These are phyloP conservation scores for Candida dendrica DNA, from an alignment of 805 yeast genomes.

Conservation along the genomic window DNA sequence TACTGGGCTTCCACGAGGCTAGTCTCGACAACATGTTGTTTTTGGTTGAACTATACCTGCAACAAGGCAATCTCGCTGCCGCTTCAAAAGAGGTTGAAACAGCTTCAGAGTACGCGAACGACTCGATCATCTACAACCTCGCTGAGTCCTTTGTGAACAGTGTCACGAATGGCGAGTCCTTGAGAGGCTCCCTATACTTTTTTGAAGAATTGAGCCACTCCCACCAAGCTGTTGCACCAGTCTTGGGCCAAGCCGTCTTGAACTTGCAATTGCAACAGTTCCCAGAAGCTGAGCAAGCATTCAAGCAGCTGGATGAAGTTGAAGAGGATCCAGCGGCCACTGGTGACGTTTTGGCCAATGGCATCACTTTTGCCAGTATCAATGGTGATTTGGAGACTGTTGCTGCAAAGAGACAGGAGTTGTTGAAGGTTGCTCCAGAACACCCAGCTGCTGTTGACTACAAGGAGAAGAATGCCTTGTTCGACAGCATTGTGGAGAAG, in stretches of 20 bases:
- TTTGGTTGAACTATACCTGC: constrained; percentile 32
- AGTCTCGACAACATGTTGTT: constrained; percentile 34
- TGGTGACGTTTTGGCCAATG: constrained; percentile 36
- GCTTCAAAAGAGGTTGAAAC: constrained; percentile 38
- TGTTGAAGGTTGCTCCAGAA: constrained; percentile 40
- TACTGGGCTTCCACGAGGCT: constrained; percentile 30
- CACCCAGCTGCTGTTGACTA: constrained; percentile 55
- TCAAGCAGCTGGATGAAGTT: constrained; percentile 40
- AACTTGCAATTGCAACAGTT: constrained; percentile 73
- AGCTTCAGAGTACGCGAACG: constrained; percentile 49
- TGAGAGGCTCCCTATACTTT: constrained; percentile 48
- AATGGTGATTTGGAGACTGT: constrained; percentile 33
- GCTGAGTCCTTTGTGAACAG: constrained; percentile 68
- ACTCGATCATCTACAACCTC: constrained; percentile 68
- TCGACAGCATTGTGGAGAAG: constrained; percentile 63
- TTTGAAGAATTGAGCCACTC: constrained; percentile 76
- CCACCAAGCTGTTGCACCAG: constrained; percentile 39
- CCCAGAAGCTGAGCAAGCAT: constrained; percentile 73
- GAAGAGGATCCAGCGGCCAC: constrained; percentile 21
- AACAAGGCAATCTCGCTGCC: constrained; percentile 34
- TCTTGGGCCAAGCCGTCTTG: constrained; percentile 61
- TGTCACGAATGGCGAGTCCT: constrained; percentile 30
- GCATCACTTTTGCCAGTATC: constrained; percentile 53
- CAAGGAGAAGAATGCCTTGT: constrained; percentile 52
- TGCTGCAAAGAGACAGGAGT: constrained; percentile 36